Base-by-base conservation (phyloP, 2,329 filamentous ascomycete genomes). In the Coniochaeta sp. region DNA sequence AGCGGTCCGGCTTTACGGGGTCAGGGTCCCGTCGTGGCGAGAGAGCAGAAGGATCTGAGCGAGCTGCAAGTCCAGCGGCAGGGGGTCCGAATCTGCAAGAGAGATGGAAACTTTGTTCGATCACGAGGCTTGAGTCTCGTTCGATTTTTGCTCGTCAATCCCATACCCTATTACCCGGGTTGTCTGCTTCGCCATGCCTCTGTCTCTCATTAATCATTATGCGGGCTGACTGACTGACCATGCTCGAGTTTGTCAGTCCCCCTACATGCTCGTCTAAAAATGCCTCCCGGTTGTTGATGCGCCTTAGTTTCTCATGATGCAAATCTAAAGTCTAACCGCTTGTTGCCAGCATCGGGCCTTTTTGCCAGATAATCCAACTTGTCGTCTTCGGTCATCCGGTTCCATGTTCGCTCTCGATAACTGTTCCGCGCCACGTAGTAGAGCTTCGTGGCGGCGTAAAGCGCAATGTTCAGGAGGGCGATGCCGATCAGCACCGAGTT, bases 371-470 rank as follows among this genome's bases (percentile, higher is more conserved):
- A 76, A 1, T 67, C 55, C 0, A 67, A 60, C 57, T 68, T 67
- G 62, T 77, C 73, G 38, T 79, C 77, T 12, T 69, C 66, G 3
- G 69, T 75, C 79, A 85, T 79, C 1, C 68, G 69, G 26, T 73
- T 68, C 81, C 82, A 85, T 38, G 72, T 72, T 19, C 60, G 62
- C 19, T 78, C 78, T 28, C 77, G 73, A 19, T 63, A 67, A 63
- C 70, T 73, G 61, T 86, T 86, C 6, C 79, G 71, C 58, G 65
- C 69, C 1, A 80, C 67, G 64, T 86, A 86, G 65, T 82, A 86
- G 1, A 73, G 47, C 68, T 84, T 84, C 19, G 78, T 74, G 0
- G 73, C 71, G 1, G 79, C 62, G 54, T 83, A 82, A 4, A 82
- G 60, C 1, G 74, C 65, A 26, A 84, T 75, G 58, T 83, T 83